A percentile compares a stretch with the other conserved stretches of the same genome.
These are phyloP conservation scores for Skeletonema costatum DNA, from an alignment of 108 stramenopile species.

Conservation along the genomic window DNA sequence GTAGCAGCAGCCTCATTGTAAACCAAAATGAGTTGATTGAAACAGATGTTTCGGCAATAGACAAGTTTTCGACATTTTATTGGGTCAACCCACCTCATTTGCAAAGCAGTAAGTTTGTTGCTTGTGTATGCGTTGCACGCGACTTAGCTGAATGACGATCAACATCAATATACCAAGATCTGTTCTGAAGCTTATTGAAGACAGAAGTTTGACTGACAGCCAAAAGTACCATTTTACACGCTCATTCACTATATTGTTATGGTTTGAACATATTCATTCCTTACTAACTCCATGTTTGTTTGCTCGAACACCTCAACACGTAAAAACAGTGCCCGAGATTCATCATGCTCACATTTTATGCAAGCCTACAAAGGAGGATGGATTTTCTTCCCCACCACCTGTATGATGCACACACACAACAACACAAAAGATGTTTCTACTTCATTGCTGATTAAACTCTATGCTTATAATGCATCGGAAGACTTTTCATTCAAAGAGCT, in stretches of 20 bases:
- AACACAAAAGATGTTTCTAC: neutral
- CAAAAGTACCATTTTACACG: too few species aligned
- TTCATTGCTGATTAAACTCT: neutral
- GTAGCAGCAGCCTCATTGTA: conserved; percentile 28
- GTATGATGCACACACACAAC: neutral
- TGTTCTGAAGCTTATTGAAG: too few species aligned
- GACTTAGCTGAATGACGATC: too few species aligned
- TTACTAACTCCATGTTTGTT: too few species aligned
- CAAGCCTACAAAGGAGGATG: conserved; percentile 6
- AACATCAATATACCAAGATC: too few species aligned
- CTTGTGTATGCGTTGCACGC: too few species aligned
- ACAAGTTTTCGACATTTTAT: conserved; percentile 7
- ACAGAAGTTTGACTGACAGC: too few species aligned
- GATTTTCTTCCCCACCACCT: neutral
- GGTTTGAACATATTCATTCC: too few species aligned
- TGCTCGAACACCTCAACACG: too few species aligned
- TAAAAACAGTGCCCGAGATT: conserved; percentile 32
- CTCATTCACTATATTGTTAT: too few species aligned
- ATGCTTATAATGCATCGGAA: neutral
- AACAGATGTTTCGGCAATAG: neutral
- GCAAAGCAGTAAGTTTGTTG: conserved; percentile 16
- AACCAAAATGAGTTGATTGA: neutral
- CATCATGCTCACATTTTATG: conserved; percentile 48
- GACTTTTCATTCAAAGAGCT: too few species aligned
- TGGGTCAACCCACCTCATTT: conserved; percentile 54